Percentiles rank a stretch among this genome's conserved stretches.
Conservation (phyloP, 2,329 filamentous ascomycete genomes). For the Alternaria hordeiaustralica region DNA sequence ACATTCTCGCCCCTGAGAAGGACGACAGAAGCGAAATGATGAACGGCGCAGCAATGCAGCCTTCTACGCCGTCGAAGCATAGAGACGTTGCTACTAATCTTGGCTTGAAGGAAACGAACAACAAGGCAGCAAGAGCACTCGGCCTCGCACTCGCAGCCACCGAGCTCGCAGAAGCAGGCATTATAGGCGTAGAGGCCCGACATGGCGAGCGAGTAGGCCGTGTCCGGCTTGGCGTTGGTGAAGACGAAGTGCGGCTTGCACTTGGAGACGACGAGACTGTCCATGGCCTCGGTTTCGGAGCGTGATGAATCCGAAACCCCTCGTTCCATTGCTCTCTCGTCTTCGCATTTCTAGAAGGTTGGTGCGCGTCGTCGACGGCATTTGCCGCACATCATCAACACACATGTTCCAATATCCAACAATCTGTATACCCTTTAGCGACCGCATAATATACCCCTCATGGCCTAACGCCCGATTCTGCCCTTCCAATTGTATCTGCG, state of each 20-base stretch:
- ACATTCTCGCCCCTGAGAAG: constrained; percentile 58
- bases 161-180: constrained; percentile 84
- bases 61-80: constrained; percentile 24
- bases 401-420: constrained; percentile 7
- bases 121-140: constrained; percentile 53
- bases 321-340: background rate
- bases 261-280: constrained; percentile 88
- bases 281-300: constrained; percentile 69
- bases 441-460: constrained; percentile 4
- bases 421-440: constrained; percentile 6
- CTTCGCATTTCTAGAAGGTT: constrained; percentile 8
- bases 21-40: constrained; percentile 30
- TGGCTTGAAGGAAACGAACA: constrained; percentile 32
- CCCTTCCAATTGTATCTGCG: constrained; percentile 3
- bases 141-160: constrained; percentile 76
- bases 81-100: constrained; percentile 20
- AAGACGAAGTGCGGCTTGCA: constrained; percentile 89
- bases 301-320: constrained; percentile 15
- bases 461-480: constrained; percentile 3
- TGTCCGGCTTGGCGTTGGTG: constrained; percentile 81
- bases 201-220: constrained; percentile 86
- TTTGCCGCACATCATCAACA: background rate
- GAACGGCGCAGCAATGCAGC: constrained; percentile 11
- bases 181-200: constrained; percentile 80
- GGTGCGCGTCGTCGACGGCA: background rate